Conservation (phyloP, 441 rosid genomes). For the Theobroma grandiflorum region DNA sequence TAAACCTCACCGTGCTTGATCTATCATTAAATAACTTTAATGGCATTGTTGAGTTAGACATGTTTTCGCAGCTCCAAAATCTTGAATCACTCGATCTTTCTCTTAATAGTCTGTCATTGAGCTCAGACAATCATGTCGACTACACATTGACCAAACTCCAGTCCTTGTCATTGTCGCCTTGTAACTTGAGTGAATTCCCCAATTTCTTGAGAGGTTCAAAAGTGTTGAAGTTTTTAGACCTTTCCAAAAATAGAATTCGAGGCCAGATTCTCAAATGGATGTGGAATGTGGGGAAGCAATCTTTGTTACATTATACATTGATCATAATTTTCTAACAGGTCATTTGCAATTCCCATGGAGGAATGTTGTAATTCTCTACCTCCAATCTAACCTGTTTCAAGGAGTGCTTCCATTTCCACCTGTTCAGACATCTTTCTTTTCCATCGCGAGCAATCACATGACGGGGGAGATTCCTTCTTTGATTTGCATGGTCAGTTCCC, state of each 20-base stretch:
- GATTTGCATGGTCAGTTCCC: conserved; percentile 12
- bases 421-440: not conserved
- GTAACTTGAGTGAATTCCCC: conserved; percentile 27
- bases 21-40: not conserved
- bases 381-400: conserved; percentile 10
- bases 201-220: not conserved
- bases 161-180: not conserved
- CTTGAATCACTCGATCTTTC: not conserved
- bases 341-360: not conserved
- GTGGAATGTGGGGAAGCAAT: not conserved
- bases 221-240: not conserved
- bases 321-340: conserved; percentile 27
- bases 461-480: not conserved
- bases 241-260: conserved; percentile 18
- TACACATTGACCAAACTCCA: not conserved
- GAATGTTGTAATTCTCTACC: not conserved
- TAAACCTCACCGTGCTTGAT: not conserved
- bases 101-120: not conserved
- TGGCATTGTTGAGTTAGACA: not conserved
- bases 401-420: conserved; percentile 19
- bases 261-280: conserved; percentile 33
- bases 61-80: not conserved
- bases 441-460: not conserved
- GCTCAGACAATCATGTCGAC: not conserved
- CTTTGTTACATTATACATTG: conserved; percentile 22